Percentiles rank a stretch among this genome's conserved stretches.
Conservation (phyloP, 805 yeast genomes). For the Ogataea degrootiae region DNA sequence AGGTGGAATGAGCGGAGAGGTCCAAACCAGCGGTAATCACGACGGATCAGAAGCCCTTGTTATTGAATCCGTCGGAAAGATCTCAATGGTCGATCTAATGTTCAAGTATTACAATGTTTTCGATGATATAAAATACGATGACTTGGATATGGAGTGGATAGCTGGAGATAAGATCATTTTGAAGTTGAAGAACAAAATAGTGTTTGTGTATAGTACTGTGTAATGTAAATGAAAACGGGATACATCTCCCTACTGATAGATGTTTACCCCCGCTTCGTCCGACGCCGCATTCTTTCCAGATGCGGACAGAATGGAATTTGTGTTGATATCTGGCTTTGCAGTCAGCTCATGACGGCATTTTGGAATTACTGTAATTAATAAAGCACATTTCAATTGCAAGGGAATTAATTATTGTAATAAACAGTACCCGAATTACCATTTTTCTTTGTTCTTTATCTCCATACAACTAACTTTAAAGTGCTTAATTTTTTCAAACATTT, state of each 20-base stretch:
- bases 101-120: slow-evolving; percentile 20
- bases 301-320: too few relatives aligned
- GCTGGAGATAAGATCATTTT: slow-evolving; percentile 17
- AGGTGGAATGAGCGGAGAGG: not conserved
- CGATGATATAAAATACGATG: slow-evolving; percentile 9
- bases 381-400: too few relatives aligned
- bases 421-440: too few relatives aligned
- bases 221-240: not conserved
- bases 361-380: too few relatives aligned
- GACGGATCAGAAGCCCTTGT: not conserved
- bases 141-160: slow-evolving; percentile 23
- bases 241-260: not conserved
- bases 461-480: too few relatives aligned
- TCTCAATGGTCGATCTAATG: slow-evolving; percentile 18
- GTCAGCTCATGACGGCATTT: too few relatives aligned
- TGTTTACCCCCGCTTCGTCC: too few relatives aligned
- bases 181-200: slow-evolving; percentile 16
- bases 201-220: slow-evolving; percentile 19
- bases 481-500: too few relatives aligned
- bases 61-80: not conserved
- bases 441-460: too few relatives aligned
- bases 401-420: too few relatives aligned
- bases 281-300: too few relatives aligned
- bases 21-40: not conserved
- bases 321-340: too few relatives aligned